Evolutionary conservation across 163 green algal genomes (phyloP), one percentile per base, ranked within the genome.

Genomic region (Trebouxiophyceae sp.): DNA sequence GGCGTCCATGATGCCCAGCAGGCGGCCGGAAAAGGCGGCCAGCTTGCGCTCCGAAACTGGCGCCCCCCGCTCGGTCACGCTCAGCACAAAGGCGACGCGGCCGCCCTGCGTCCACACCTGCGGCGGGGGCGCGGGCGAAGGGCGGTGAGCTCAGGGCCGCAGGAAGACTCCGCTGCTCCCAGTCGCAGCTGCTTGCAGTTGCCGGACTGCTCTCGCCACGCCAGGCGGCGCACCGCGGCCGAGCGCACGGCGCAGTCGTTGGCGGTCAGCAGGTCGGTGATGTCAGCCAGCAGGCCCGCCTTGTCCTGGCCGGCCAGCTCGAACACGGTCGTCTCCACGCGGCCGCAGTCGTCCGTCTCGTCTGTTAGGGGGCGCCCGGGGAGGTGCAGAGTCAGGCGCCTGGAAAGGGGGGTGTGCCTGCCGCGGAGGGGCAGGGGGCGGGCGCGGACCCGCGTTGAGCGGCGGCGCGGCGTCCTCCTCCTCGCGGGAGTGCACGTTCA

Each of bases 291-390:
- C 59, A 98, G 73, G 31, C 93, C 93, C 0, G 81, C 61, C 2
- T 83, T 76, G 77, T 98, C 93, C 16, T 70, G 60, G 0, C 92
- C 93, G 16, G 91, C 75, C 27, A 98, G 65, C 77, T 98, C 92
- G 69, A 98, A 90, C 33, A 96, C 91, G 16, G 90, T 95, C 4
- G 76, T 79, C 66, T 80, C 76, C 5, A 84, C 62, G 26, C 69
- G 60, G 34, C 75, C 45, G 20, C 31, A 39, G 47, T 86, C 74
- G 26, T 82, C 77, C 2, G 69, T 81, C 32, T 81, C 73, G 63
- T 87, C 81, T 75, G 61, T 55, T 60, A 61, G n/a, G n/a, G n/a
- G n/a, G n/a, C n/a, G n/a, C n/a, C n/a, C n/a, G n/a, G n/a, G n/a
- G n/a, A n/a, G n/a, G n/a, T n/a, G n/a, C n/a, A n/a, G n/a, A n/a